Evolutionary conservation across 1,284 basidiomycete genomes (phyloP).

Genomic region (Fomitopsis betulina): DNA sequence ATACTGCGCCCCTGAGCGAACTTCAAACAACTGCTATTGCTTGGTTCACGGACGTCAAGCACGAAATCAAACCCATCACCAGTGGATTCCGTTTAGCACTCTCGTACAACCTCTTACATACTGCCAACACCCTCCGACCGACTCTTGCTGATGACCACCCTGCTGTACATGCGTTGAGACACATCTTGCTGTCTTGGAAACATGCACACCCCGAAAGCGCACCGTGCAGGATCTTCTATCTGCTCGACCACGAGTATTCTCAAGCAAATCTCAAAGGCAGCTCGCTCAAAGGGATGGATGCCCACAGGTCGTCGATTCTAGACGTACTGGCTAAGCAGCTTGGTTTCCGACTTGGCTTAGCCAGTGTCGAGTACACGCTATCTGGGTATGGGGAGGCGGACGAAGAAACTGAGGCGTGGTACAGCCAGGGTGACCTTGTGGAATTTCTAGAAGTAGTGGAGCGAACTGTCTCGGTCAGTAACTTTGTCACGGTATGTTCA

Average conservation of each 20-base stretch:
- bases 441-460: slow-evolving; percentile 29
- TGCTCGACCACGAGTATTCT: slow-evolving; percentile 23
- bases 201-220: background rate
- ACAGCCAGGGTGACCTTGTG: too few relatives aligned
- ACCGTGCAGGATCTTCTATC: slow-evolving; percentile 16
- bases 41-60: slow-evolving; percentile 45
- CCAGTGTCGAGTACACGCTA: slow-evolving; percentile 32
- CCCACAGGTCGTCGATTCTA: slow-evolving; percentile 15
- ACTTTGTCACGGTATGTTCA: slow-evolving; percentile 24
- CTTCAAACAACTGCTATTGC: slow-evolving; percentile 34
- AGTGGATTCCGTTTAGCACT: slow-evolving; percentile 42
- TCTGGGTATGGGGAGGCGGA: slow-evolving; percentile 28
- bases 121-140: slow-evolving; percentile 14
- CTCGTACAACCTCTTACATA: slow-evolving; percentile 36
- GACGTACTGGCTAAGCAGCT: slow-evolving; percentile 12
- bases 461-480: slow-evolving; percentile 20
- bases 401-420: too few relatives aligned
- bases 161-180: slow-evolving; percentile 6
- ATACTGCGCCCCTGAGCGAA: slow-evolving; percentile 26
- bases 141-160: slow-evolving; percentile 5
- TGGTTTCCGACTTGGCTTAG: slow-evolving; percentile 29
- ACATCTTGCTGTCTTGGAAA: slow-evolving; percentile 17
- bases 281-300: slow-evolving; percentile 23
- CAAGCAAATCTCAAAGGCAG: slow-evolving; percentile 15
- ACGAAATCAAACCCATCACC: slow-evolving; percentile 40